Conservation (phyloP, 345 rosid genomes). For the Hibiscus mutabilis region DNA sequence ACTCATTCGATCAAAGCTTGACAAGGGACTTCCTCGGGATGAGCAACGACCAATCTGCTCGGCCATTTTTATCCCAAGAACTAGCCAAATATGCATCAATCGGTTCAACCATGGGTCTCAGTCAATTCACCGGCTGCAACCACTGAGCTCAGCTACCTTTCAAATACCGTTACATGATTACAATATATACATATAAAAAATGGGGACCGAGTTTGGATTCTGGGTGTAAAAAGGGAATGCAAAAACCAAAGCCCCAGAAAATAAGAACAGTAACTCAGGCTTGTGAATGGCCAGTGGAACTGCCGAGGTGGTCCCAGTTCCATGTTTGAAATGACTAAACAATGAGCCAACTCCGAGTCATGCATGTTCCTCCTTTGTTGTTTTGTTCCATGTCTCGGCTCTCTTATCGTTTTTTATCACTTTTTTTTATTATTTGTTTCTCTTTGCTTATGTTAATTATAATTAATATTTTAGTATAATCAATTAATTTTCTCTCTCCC, state of each 20-base stretch:
- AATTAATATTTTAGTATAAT: not conserved
- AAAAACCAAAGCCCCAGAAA: not conserved
- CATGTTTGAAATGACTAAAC: slow-evolving; percentile 38
- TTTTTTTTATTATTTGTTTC: not conserved
- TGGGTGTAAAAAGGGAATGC: not conserved
- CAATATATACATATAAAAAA: too few species aligned
- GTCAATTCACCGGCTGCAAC: slow-evolving; percentile 35
- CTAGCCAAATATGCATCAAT: slow-evolving; percentile 68
- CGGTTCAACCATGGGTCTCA: slow-evolving; percentile 42
- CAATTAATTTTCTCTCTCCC: too few species aligned
- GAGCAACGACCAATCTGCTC: slow-evolving; percentile 39
- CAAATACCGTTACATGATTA: slow-evolving; percentile 5
- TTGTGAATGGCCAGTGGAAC: slow-evolving; percentile 26
- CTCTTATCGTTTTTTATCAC: slow-evolving; percentile 12
- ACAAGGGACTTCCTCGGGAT: slow-evolving; percentile 86
- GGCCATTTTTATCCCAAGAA: slow-evolving; percentile 54
- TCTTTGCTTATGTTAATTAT: not conserved
- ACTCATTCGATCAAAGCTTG: slow-evolving; percentile 31
- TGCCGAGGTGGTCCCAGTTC: slow-evolving; percentile 19
- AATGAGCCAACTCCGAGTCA: slow-evolving; percentile 30
- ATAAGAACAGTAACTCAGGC: not conserved
- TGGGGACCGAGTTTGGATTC: too few species aligned
- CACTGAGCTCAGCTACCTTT: slow-evolving; percentile 13
- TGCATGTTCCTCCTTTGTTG: slow-evolving; percentile 39
- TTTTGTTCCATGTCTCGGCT: slow-evolving; percentile 24